Evolutionary conservation across 305 asterid species (phyloP).

Genomic region (Ajuga reptans): DNA sequence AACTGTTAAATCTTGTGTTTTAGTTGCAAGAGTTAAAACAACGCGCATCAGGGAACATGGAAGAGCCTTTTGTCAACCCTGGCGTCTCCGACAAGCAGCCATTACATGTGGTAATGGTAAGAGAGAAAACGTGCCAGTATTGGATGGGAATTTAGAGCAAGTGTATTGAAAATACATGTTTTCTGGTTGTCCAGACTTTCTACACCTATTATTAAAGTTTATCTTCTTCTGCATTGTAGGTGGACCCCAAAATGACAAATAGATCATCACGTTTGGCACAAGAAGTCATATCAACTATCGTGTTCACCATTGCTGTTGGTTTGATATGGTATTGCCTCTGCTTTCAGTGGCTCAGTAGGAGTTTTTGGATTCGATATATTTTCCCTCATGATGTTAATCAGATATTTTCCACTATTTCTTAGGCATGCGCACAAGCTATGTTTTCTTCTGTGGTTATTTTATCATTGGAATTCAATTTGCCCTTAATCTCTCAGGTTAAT

Average conservation of each 20-base stretch:
- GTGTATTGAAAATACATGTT: background rate
- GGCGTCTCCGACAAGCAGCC: constrained; percentile 90
- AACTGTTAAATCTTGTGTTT: constrained; percentile 21
- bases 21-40: constrained; percentile 95
- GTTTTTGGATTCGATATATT: background rate
- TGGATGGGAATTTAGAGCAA: background rate
- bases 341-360: background rate
- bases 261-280: constrained; percentile 69
- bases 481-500: constrained; percentile 39
- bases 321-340: constrained; percentile 59
- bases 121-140: constrained; percentile 19
- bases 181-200: constrained; percentile 3
- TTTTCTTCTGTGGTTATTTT: background rate
- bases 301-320: constrained; percentile 78
- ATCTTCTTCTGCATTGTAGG: constrained; percentile 42
- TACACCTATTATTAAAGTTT: constrained; percentile 4
- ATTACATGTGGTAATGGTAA: constrained; percentile 91
- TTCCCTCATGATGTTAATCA: background rate
- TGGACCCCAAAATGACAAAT: constrained; percentile 65
- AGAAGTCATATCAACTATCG: constrained; percentile 68
- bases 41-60: constrained; percentile 69
- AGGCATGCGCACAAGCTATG: background rate
- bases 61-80: constrained; percentile 66
- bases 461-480: background rate
- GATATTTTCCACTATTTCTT: constrained; percentile 9